Evolutionary conservation across 225 moss, liverwort and hornwort species (phyloP).

Genomic region (Thuidium tamariscinum): DNA sequence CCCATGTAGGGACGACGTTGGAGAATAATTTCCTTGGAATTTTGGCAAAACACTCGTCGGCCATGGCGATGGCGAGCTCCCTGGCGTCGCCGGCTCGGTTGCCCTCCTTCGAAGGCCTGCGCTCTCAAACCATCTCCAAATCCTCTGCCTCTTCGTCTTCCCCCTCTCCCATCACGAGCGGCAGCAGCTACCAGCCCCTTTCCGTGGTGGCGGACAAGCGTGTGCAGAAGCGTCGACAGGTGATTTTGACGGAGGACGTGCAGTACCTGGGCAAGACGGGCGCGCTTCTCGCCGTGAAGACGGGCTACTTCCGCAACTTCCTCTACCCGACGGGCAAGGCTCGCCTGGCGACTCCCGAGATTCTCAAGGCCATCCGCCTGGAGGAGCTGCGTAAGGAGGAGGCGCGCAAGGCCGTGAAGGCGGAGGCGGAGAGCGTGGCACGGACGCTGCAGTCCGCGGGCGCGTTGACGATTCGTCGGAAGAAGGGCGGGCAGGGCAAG

Average conservation of each 20-base stretch:
- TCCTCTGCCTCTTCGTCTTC: background rate
- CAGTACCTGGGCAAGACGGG: slow-evolving; percentile 74
- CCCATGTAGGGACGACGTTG: background rate
- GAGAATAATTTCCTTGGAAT: background rate
- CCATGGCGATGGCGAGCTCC: slow-evolving; percentile 32
- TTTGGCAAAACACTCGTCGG: background rate
- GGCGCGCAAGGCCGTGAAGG: slow-evolving; percentile 62
- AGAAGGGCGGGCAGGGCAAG: slow-evolving; percentile 88
- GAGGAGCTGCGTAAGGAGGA: slow-evolving; percentile 54
- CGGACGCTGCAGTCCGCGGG: slow-evolving; percentile 66
- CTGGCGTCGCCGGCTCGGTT: slow-evolving; percentile 24
- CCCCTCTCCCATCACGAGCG: background rate
- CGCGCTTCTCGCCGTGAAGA: slow-evolving; percentile 69
- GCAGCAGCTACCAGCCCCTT: slow-evolving; percentile 11
- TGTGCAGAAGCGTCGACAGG: slow-evolving; percentile 57
- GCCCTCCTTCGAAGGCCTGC: slow-evolving; percentile 27
- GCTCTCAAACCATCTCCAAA: background rate
- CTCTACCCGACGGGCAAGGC: slow-evolving; percentile 70
- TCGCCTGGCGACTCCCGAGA: slow-evolving; percentile 71
- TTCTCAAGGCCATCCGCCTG: slow-evolving; percentile 73
- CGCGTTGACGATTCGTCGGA: slow-evolving; percentile 58
- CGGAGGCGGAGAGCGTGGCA: slow-evolving; percentile 72
- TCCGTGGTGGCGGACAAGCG: slow-evolving; percentile 45
- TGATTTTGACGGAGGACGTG: slow-evolving; percentile 73
- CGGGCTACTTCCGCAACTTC: slow-evolving; percentile 89